Evolutionary conservation across 768 basidiomycete species (phyloP).

Genomic region (Mycena amicta): DNA sequence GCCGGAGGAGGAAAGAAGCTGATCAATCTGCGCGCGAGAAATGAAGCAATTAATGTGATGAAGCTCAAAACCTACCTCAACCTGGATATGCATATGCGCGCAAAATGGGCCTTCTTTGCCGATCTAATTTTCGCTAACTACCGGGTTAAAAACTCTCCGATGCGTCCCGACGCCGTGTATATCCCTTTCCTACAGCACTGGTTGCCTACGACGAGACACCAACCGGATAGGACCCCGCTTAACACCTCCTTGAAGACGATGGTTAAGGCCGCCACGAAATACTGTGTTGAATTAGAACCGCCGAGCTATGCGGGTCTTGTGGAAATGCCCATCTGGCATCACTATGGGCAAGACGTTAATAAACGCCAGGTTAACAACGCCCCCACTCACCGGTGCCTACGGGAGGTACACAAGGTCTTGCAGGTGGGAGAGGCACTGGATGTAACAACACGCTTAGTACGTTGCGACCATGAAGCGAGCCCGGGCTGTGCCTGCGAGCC

Average conservation of each 20-base stretch:
- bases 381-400: neutral
- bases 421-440: neutral
- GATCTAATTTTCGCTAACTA: neutral
- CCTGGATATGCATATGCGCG: neutral
- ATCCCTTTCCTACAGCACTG: neutral
- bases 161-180: neutral
- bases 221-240: neutral
- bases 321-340: neutral
- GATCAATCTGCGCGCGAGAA: neutral
- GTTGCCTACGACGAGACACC: neutral
- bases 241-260: neutral
- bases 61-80: neutral
- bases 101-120: neutral
- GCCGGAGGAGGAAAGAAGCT: neutral
- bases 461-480: neutral
- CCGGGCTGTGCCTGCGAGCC: neutral
- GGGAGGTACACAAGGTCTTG: neutral
- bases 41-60: neutral
- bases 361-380: neutral
- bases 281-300: neutral
- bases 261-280: neutral
- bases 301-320: neutral
- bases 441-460: neutral
- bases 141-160: neutral
- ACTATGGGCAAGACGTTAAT: neutral